Evolutionary conservation across 2,329 filamentous ascomycete genomes (phyloP), one percentile per base, ranked within the genome.

Genomic region (Exophiala xenobiotica): DNA sequence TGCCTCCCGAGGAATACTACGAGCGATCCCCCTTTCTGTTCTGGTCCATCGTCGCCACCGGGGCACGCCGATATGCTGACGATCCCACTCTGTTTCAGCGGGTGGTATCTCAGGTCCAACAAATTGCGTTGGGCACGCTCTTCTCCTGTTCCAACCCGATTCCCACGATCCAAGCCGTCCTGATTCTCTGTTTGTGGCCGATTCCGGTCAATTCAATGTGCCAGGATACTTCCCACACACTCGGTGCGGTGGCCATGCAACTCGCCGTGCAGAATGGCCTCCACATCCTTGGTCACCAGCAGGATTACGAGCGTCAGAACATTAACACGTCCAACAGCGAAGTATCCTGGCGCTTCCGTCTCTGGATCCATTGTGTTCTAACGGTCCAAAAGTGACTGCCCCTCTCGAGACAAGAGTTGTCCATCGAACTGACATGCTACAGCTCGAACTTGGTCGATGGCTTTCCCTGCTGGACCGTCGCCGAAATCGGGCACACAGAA

Each of bases 121-220:
- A 53, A 29, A 44, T 49, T 19, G 38, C 45, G 5, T 20, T 48
- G 27, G 23, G 23, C 6, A 33, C 50, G 18, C 42, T 46, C 18
- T 53, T 49, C 20, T 33, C 44, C n/a, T 37, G 9, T 22, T 27
- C 43, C 7, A 49, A 53, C 20, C 33, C 45, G 9, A 14, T 49
- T 33, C 27, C 38, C 6, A 39, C 26, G 7, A 53, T 53, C 19
- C 38, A 53, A 40, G 46, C 51, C 1, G 37, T 39, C 31, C 14
- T 53, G 20, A 33, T 53, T 23, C 26, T 49, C 12, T 53, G 46
- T 11, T 9, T 48, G 23, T 53, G 51, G 51, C 51, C 46, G n/a
- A 16, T 53, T 7, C 46, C 51, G 24, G n/a, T 20, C 16, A 45
- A 44, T 14, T 33, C 45, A 37, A 26, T 53, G 45, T 40, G 22